These are phyloP conservation scores for Ustilago hordei DNA, from an alignment of 1,284 basidiomycete genomes.

Conservation along the genomic window DNA sequence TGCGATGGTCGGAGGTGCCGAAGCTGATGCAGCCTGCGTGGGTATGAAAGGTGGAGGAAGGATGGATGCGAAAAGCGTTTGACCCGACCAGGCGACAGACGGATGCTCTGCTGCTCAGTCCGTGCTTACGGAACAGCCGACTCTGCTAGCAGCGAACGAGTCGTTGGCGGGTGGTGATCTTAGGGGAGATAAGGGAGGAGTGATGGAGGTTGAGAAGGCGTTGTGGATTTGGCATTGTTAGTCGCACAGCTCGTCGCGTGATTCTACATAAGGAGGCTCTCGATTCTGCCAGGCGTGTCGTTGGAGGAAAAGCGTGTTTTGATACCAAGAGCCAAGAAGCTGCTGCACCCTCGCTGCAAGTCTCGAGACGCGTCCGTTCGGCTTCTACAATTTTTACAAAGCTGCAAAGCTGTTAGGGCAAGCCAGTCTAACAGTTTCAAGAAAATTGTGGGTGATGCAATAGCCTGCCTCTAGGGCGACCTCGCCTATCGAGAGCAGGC, in stretches of 20 bases:
- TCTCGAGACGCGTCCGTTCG: conserved; percentile 1
- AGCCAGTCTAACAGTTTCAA: background rate
- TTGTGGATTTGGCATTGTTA: conserved; percentile 9
- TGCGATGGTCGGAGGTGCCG: conserved; percentile 11
- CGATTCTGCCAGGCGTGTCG: conserved; percentile 23
- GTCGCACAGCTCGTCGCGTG: conserved; percentile 30
- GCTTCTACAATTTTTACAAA: background rate
- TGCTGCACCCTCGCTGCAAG: background rate
- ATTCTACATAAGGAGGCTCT: conserved; percentile 4
- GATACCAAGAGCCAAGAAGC: conserved; percentile 5
- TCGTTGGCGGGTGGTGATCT: conserved; percentile 12
- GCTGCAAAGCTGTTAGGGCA: background rate
- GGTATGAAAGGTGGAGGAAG: background rate
- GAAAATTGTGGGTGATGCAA: background rate
- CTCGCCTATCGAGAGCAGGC: too few relatives aligned
- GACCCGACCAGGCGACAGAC: background rate
- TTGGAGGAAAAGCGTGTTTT: conserved; percentile 42
- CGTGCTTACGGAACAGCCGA: conserved; percentile 13
- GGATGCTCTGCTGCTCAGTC: background rate
- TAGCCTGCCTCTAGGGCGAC: too few relatives aligned
- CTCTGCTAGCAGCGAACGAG: background rate
- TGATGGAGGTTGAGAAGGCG: conserved; percentile 35
- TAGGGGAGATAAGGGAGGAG: background rate
- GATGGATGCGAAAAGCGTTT: background rate
- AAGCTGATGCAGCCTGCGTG: background rate